These are phyloP conservation scores for Noccaea caerulescens DNA, from an alignment of 345 rosid genomes.

Conservation along the genomic window DNA sequence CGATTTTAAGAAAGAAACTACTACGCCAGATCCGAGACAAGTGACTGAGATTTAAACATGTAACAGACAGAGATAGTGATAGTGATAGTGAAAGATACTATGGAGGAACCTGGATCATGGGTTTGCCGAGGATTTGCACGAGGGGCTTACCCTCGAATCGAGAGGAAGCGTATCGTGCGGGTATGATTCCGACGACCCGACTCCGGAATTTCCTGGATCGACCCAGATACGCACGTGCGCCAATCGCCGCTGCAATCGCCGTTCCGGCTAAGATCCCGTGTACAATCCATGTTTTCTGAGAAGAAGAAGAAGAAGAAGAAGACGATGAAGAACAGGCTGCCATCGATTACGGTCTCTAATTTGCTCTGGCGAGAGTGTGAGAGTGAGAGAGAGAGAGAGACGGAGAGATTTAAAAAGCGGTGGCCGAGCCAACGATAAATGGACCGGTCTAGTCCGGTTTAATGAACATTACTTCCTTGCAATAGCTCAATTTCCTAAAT, in stretches of 20 bases:
- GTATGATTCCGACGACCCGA: conserved; percentile 93
- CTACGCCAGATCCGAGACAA: not conserved
- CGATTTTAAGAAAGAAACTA: not conserved
- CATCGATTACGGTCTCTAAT: conserved; percentile 36
- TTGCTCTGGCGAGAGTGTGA: conserved; percentile 10
- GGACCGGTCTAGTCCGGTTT: conserved; percentile 32
- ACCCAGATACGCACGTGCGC: conserved; percentile 64
- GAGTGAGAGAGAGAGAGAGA: not conserved
- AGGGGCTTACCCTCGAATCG: conserved; percentile 93
- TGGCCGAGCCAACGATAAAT: conserved; percentile 17
- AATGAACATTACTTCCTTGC: not conserved
- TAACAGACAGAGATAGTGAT: not conserved
- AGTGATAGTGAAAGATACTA: not conserved
- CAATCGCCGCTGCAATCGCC: conserved; percentile 68
- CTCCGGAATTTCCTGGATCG: conserved; percentile 63
- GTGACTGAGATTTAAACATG: not conserved
- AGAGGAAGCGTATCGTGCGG: conserved; percentile 92
- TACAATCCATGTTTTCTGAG: conserved; percentile 66
- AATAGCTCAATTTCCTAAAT: conserved; percentile 1
- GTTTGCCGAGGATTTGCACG: conserved; percentile 83
- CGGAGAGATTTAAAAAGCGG: not conserved
- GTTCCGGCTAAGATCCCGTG: conserved; percentile 73
- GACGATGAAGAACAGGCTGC: conserved; percentile 49
- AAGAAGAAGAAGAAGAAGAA: conserved; percentile 40
- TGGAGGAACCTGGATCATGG: conserved; percentile 90